Conservation (phyloP, 305 asterid genomes). For the Fraxinus nigra region DNA sequence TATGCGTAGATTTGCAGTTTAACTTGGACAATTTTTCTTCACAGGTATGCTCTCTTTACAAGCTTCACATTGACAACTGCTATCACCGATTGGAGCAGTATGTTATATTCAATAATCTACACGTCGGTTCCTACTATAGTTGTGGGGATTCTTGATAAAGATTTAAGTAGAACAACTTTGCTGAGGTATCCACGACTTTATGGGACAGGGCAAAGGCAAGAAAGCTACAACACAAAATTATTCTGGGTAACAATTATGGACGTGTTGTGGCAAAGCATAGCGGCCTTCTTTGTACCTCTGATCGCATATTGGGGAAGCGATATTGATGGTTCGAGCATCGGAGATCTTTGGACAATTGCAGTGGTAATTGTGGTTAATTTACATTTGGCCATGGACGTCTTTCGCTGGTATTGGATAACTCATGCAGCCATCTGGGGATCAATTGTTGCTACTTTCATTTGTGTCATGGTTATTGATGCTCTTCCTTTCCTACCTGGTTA, state of each 20-base stretch:
- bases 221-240: conserved; percentile 67
- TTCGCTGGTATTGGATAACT: conserved; percentile 83
- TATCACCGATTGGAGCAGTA: conserved; percentile 93
- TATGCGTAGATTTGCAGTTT: background rate
- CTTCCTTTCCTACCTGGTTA: conserved; percentile 73
- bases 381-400: conserved; percentile 87
- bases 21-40: conserved; percentile 15
- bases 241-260: conserved; percentile 80
- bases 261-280: conserved; percentile 90
- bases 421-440: conserved; percentile 94
- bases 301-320: conserved; percentile 71
- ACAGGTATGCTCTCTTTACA: conserved; percentile 83
- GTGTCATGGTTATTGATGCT: conserved; percentile 67
- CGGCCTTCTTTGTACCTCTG: conserved; percentile 61
- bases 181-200: conserved; percentile 79
- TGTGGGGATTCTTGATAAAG: conserved; percentile 85
- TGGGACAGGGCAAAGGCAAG: conserved; percentile 83
- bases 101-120: conserved; percentile 81
- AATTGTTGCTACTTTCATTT: conserved; percentile 70
- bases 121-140: conserved; percentile 78
- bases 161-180: conserved; percentile 67
- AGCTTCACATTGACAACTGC: conserved; percentile 83
- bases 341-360: conserved; percentile 90
- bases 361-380: conserved; percentile 80
- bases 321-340: conserved; percentile 70